Percentiles rank a stretch among this genome's conserved stretches.
phyloP scores from a whole-genome alignment of 2,329 filamentous ascomycete species.

The Alternaria metachromatica region DNA sequence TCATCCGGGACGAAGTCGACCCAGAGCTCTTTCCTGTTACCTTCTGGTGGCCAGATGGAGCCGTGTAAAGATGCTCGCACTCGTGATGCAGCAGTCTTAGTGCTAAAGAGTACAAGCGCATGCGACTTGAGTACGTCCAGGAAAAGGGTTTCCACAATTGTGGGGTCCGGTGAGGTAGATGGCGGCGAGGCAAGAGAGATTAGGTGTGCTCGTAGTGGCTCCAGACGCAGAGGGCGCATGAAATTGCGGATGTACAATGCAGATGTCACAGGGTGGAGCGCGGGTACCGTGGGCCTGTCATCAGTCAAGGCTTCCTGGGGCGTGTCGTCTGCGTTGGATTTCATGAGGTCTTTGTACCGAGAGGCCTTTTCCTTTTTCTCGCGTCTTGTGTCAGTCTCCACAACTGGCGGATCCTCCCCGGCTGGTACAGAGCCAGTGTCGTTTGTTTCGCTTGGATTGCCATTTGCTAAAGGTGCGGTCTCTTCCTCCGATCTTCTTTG shows the following conservation, averaged over 20 bases:
- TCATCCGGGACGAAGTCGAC: constrained; percentile 88
- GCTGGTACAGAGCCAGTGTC: constrained; percentile 3
- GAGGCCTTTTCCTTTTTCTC: constrained; percentile 41
- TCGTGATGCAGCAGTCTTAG: constrained; percentile 72
- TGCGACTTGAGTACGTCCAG: constrained; percentile 88
- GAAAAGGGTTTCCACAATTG: constrained; percentile 72
- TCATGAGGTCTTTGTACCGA: constrained; percentile 45
- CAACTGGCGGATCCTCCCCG: constrained; percentile 1
- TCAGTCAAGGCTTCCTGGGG: constrained; percentile 28
- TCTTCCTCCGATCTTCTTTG: constrained; percentile 31
- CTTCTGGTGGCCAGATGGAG: constrained; percentile 85
- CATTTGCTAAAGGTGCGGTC: constrained; percentile 11
- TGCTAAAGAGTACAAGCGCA: constrained; percentile 78
- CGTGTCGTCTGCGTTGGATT: constrained; percentile 19
- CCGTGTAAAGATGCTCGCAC: constrained; percentile 79
- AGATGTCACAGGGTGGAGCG: constrained; percentile 51
- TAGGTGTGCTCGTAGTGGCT: constrained; percentile 72
- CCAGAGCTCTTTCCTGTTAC: constrained; percentile 81
- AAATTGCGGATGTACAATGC: constrained; percentile 86
- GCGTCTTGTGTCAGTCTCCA: constrained; percentile 12
- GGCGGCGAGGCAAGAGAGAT: constrained; percentile 69
- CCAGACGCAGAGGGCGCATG: constrained; percentile 80
- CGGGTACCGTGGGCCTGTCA: constrained; percentile 43
- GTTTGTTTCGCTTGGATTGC: constrained; percentile 5
- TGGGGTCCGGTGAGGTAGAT: constrained; percentile 56